Evolutionary conservation across 139 green algal genomes (phyloP).

Genomic region (Chlorella sp.): DNA sequence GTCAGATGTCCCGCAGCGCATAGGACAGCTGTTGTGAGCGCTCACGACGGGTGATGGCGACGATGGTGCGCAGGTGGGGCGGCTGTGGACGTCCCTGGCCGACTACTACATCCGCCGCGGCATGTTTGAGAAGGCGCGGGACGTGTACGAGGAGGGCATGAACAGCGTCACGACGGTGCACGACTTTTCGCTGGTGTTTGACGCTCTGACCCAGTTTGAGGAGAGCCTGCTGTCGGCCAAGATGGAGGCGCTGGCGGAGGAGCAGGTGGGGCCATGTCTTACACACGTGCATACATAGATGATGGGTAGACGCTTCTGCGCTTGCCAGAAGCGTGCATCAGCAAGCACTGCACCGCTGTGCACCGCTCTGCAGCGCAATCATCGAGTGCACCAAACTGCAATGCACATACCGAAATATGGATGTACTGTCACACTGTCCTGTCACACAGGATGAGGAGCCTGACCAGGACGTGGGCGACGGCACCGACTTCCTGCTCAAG

Average conservation of each 20-base stretch:
- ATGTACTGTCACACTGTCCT: no score
- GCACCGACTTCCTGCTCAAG: constrained; percentile 69
- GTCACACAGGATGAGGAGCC: constrained; percentile 17
- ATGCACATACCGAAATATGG: no score
- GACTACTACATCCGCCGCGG: constrained; percentile 96
- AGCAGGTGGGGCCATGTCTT: no score
- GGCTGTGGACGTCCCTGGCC: constrained; percentile 90
- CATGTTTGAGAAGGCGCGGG: constrained; percentile 93
- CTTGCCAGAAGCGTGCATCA: no score
- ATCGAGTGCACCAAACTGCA: no score
- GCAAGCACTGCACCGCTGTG: no score
- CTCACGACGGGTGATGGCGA: no score
- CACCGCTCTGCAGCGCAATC: no score
- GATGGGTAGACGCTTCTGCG: no score
- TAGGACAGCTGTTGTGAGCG: no score
- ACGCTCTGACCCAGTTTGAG: constrained; percentile 93
- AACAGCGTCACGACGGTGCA: constrained; percentile 75
- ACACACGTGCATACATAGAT: no score
- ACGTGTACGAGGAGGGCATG: constrained; percentile 96
- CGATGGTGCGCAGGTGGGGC: constrained; percentile 70
- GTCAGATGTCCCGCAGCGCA: no score
- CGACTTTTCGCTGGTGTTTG: constrained; percentile 97
- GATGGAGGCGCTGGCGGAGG: constrained; percentile 54
- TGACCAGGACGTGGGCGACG: constrained; percentile 37
- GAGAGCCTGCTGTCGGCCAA: constrained; percentile 76